Evolutionary conservation across 1,284 basidiomycete species (phyloP).

Genomic region (Ustilago lituana): DNA sequence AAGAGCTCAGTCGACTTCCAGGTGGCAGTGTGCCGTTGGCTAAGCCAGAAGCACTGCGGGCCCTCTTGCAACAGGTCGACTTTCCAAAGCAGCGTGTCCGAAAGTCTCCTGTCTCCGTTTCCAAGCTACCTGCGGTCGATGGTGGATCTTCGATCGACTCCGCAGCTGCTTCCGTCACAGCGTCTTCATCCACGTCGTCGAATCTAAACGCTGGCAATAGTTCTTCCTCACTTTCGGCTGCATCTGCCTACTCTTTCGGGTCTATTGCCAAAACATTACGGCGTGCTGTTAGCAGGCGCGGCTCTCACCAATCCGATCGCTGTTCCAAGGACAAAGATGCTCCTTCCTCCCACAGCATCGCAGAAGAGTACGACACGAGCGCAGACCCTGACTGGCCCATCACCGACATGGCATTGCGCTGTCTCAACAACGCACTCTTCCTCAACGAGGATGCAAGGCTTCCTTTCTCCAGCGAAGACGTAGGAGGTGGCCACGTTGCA

Average conservation of each 20-base stretch:
- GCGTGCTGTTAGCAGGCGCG: slow-evolving; percentile 23
- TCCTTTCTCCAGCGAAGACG: slow-evolving; percentile 39
- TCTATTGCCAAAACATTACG: slow-evolving; percentile 34
- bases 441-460: slow-evolving; percentile 46
- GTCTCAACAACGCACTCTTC: slow-evolving; percentile 60
- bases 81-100: slow-evolving; percentile 37
- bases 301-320: slow-evolving; percentile 17
- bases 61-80: slow-evolving; percentile 45
- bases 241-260: slow-evolving; percentile 9
- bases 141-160: too few relatives aligned
- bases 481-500: slow-evolving; percentile 45
- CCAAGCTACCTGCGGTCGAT: too few relatives aligned
- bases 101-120: slow-evolving; percentile 1
- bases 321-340: slow-evolving; percentile 15
- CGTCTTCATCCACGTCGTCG: slow-evolving; percentile 5
- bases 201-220: neutral
- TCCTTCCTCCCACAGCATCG: slow-evolving; percentile 19
- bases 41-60: slow-evolving; percentile 28
- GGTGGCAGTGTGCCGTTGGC: slow-evolving; percentile 47
- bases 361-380: slow-evolving; percentile 19
- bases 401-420: slow-evolving; percentile 56
- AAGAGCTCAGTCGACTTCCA: slow-evolving; percentile 53
- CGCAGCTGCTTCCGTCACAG: neutral
- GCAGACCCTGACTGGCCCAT: slow-evolving; percentile 43
- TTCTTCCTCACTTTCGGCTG: slow-evolving; percentile 4